Conservation (phyloP, 2,329 filamentous ascomycete genomes). For the Claviceps digitariae region DNA sequence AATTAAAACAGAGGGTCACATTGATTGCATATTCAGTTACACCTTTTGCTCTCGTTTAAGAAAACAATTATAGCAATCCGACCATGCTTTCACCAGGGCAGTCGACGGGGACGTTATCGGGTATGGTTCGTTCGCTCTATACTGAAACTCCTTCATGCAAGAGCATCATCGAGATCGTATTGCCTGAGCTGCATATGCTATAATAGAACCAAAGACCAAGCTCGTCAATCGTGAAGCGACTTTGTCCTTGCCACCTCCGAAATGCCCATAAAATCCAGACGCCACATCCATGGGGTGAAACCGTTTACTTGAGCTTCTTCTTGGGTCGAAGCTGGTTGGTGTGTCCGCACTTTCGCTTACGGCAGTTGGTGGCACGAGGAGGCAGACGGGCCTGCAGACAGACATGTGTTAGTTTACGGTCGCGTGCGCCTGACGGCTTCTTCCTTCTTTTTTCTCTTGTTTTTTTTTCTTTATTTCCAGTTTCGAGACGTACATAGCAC, state of each 20-base stretch:
- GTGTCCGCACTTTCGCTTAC: slow-evolving; percentile 99
- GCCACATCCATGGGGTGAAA: slow-evolving; percentile 27
- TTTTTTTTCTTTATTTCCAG: too few species aligned
- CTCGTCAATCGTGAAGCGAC: slow-evolving; percentile 22
- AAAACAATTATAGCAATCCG: not conserved
- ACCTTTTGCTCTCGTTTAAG: not conserved
- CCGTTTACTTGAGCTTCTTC: slow-evolving; percentile 91
- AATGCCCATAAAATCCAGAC: slow-evolving; percentile 31
- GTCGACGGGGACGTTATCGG: not conserved
- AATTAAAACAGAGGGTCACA: not conserved
- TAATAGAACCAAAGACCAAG: slow-evolving; percentile 26
- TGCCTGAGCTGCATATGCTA: slow-evolving; percentile 26
- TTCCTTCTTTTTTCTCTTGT: not conserved
- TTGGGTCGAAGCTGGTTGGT: slow-evolving; percentile 99
- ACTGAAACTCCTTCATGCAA: slow-evolving; percentile 10
- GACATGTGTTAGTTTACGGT: slow-evolving; percentile 6
- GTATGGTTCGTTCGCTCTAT: not conserved
- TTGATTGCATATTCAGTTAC: not conserved
- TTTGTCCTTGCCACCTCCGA: slow-evolving; percentile 22
- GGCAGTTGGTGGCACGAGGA: slow-evolving; percentile 98
- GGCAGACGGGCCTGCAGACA: slow-evolving; percentile 66
- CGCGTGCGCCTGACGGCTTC: not conserved
- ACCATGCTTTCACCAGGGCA: not conserved
- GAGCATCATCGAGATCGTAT: slow-evolving; percentile 25
- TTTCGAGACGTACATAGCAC: slow-evolving; percentile 75